Percentiles rank a stretch among this genome's conserved stretches.
Evolutionary conservation across 371 early-diverging fungal species (phyloP).

Genomic region (Cokeromyces recurvatus): DNA sequence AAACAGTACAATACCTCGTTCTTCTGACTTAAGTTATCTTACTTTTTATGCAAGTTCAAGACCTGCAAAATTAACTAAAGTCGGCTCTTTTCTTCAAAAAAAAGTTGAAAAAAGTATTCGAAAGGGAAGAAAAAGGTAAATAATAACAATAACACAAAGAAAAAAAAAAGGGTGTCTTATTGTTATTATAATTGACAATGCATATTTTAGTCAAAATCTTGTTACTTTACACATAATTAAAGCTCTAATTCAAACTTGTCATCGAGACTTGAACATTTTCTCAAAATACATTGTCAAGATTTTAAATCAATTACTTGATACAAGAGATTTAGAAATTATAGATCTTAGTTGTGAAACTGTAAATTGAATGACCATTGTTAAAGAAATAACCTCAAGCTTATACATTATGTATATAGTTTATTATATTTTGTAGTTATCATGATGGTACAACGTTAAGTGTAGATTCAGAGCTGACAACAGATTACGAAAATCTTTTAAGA

Average conservation of each 20-base stretch:
- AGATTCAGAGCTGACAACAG: constrained; percentile 56
- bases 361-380: constrained; percentile 1
- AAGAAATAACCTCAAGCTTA: no score
- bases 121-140: constrained; percentile 57
- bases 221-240: constrained; percentile 65
- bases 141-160: no score
- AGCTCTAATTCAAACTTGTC: constrained; percentile 67
- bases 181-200: no score
- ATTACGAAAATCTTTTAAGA: constrained; percentile 47
- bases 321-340: constrained; percentile 50
- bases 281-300: constrained; percentile 65
- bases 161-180: no score
- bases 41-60: constrained; percentile 84
- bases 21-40: constrained; percentile 82
- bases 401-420: constrained; percentile 47
- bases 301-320: constrained; percentile 44
- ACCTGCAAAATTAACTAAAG: constrained; percentile 89
- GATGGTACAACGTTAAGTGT: constrained; percentile 64
- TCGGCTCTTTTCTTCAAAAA: constrained; percentile 76
- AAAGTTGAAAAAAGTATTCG: constrained; percentile 62
- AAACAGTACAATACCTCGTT: constrained; percentile 70
- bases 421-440: constrained; percentile 60
- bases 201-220: constrained; percentile 37
- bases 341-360: constrained; percentile 54
- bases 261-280: constrained; percentile 74